A percentile compares a stretch with the other conserved stretches of the same genome.
These are phyloP conservation scores for Ogataea sp. DNA, from an alignment of 805 yeast genomes.

Conservation along the genomic window DNA sequence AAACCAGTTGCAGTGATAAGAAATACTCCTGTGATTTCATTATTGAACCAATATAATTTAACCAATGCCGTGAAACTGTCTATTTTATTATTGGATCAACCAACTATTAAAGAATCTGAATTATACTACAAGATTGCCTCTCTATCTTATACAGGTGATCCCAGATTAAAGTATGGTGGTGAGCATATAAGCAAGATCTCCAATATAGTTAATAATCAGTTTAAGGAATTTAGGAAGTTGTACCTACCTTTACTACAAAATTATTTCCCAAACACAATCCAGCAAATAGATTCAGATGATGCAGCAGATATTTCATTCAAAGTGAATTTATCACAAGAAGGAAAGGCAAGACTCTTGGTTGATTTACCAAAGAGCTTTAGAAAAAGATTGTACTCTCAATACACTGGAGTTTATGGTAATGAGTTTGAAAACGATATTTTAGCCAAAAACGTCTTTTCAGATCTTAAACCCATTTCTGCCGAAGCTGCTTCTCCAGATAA, in stretches of 20 bases:
- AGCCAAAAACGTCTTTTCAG: no score
- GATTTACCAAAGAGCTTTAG: conserved; percentile 47
- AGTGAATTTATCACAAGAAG: conserved; percentile 25
- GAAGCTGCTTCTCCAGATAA: not conserved
- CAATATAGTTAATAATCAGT: conserved; percentile 79
- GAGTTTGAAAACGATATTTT: conserved; percentile 23
- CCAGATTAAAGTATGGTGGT: conserved; percentile 77
- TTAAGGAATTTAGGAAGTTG: conserved; percentile 55
- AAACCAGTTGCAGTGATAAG: conserved; percentile 80
- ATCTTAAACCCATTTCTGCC: no score
- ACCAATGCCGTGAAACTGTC: conserved; percentile 71
- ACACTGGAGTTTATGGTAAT: conserved; percentile 10
- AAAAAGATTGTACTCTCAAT: conserved; percentile 26
- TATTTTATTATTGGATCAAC: conserved; percentile 40
- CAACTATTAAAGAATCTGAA: conserved; percentile 22
- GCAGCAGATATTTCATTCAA: conserved; percentile 11
- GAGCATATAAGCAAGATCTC: conserved; percentile 85
- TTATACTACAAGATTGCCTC: conserved; percentile 72
- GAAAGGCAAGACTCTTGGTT: conserved; percentile 31
- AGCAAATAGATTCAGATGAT: conserved; percentile 12
- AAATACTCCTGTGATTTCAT: conserved; percentile 53
- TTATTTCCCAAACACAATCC: conserved; percentile 27
- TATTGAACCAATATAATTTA: conserved; percentile 69
- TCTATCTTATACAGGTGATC: conserved; percentile 84
- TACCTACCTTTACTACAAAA: conserved; percentile 57